A percentile compares a stretch with the other conserved stretches of the same genome.
Conservation (phyloP, 2,329 filamentous ascomycete species). For the Sarocladiaceae sp. region DNA sequence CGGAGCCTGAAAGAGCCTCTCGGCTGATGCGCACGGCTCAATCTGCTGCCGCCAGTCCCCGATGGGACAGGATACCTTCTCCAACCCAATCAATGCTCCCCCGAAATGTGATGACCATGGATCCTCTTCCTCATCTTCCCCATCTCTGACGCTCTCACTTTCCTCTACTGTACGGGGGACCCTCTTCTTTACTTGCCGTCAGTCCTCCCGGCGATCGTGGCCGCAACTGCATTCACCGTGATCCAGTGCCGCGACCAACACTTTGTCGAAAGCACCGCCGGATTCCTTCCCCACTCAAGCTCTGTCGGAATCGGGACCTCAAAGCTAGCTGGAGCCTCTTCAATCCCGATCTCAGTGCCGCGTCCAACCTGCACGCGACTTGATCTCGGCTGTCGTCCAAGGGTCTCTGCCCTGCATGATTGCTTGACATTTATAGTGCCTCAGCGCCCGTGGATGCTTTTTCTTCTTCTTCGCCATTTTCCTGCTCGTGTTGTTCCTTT, state of each 20-base stretch:
- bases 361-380: conserved; percentile 6
- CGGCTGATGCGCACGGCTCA: conserved; percentile 5
- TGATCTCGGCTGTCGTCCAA: background rate
- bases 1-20: background rate
- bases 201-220: background rate
- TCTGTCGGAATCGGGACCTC: background rate
- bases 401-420: conserved; percentile 7
- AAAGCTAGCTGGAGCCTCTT: conserved; percentile 1
- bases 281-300: background rate
- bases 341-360: conserved; percentile 8
- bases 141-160: background rate
- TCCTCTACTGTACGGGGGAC: background rate
- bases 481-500: background rate
- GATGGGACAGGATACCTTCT: no score
- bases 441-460: background rate
- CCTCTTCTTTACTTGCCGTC: background rate
- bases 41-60: no score
- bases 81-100: background rate
- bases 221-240: background rate
- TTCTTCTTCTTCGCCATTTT: background rate
- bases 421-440: conserved; percentile 1
- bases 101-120: background rate
- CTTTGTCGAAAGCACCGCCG: background rate
- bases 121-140: background rate
- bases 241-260: background rate